These are phyloP conservation scores for Yamadazyma sp. DNA, from an alignment of 1,139 yeast species.

Conservation along the genomic window DNA sequence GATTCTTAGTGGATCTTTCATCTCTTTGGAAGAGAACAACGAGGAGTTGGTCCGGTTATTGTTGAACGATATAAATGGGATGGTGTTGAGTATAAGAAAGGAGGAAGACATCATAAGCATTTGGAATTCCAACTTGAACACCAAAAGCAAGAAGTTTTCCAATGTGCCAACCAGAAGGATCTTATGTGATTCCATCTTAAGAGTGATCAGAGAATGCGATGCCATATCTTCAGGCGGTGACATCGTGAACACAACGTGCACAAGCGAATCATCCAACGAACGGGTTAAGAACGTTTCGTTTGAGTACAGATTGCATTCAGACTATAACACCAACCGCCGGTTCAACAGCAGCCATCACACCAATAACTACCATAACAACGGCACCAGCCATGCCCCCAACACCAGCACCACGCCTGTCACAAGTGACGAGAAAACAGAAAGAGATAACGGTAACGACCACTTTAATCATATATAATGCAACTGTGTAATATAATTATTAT, in stretches of 20 bases:
- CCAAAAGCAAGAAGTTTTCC: constrained; percentile 18
- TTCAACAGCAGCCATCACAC: background rate
- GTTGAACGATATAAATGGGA: constrained; percentile 50
- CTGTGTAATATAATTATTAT: background rate
- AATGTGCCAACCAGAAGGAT: constrained; percentile 47
- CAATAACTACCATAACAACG: too few species aligned
- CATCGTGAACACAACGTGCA: constrained; percentile 25
- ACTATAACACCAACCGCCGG: constrained; percentile 4
- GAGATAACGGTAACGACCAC: background rate
- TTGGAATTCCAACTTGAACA: constrained; percentile 52
- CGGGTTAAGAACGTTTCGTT: constrained; percentile 46
- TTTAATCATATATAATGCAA: background rate
- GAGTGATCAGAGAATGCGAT: constrained; percentile 52
- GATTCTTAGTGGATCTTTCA: constrained; percentile 45
- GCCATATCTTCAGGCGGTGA: constrained; percentile 13
- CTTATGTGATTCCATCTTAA: constrained; percentile 47
- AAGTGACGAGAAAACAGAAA: background rate
- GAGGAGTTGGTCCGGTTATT: constrained; percentile 37
- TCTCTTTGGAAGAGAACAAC: constrained; percentile 26
- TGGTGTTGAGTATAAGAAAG: constrained; percentile 51
- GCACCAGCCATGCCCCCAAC: background rate
- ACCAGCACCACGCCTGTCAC: too few species aligned
- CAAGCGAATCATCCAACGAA: constrained; percentile 29
- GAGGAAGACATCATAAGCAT: constrained; percentile 53
- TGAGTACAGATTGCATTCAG: constrained; percentile 40